phyloP scores from a whole-genome alignment of 23 red algal genomes.

The Rhodosorus marinus region DNA sequence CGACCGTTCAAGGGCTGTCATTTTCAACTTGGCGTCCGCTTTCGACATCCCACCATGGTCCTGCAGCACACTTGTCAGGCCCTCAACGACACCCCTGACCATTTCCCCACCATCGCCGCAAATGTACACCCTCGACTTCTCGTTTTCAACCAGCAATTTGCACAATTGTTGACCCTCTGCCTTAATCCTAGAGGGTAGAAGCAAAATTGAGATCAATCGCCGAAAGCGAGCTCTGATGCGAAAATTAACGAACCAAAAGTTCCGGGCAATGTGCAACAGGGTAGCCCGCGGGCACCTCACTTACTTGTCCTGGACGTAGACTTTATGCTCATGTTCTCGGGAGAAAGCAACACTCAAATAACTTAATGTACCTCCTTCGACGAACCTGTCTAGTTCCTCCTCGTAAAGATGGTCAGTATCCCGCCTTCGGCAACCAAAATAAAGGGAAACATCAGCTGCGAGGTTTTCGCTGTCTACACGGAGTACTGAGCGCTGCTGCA shows the following conservation, averaged over 20 bases:
- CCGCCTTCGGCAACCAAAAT: slow-evolving; percentile 75
- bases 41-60: background rate
- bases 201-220: too few relatives aligned
- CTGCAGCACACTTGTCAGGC: slow-evolving; percentile 20
- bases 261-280: too few relatives aligned
- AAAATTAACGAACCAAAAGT: too few relatives aligned
- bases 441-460: slow-evolving; percentile 18
- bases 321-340: slow-evolving; percentile 37
- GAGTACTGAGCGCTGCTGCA: slow-evolving; percentile 17
- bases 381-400: slow-evolving; percentile 12
- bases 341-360: slow-evolving; percentile 73
- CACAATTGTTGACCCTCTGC: slow-evolving; percentile 13
- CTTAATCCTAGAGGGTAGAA: too few relatives aligned
- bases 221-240: too few relatives aligned
- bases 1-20: background rate
- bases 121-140: slow-evolving; percentile 59
- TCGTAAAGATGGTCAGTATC: slow-evolving; percentile 76
- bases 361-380: slow-evolving; percentile 5
- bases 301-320: slow-evolving; percentile 68
- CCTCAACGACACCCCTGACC: slow-evolving; percentile 72
- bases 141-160: slow-evolving; percentile 32
- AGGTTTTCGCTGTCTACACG: slow-evolving; percentile 9
- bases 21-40: background rate
- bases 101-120: slow-evolving; percentile 85
- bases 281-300: too few relatives aligned